phyloP scores from a whole-genome alignment of 1,284 basidiomycete genomes.

The Agaricales sp. region DNA sequence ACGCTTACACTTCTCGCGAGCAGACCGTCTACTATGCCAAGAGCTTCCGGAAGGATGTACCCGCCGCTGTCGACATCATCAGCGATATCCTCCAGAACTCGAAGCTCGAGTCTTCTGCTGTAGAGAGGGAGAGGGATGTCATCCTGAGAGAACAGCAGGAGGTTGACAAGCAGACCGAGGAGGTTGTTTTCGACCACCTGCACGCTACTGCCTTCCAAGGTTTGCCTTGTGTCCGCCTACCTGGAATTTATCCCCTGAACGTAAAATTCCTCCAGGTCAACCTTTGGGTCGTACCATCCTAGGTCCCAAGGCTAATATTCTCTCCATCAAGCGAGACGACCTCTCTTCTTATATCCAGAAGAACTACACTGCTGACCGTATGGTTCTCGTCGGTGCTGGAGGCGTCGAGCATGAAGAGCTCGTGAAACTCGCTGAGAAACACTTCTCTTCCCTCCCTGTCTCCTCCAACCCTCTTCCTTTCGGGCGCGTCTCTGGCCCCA shows the following conservation, averaged over 20 bases:
- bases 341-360: constrained; percentile 90
- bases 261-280: constrained; percentile 48
- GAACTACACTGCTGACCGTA: constrained; percentile 98
- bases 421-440: constrained; percentile 90
- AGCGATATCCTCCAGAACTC: constrained; percentile 98
- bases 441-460: constrained; percentile 86
- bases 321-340: constrained; percentile 91
- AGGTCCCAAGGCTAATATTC: constrained; percentile 93
- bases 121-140: constrained; percentile 96
- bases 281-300: constrained; percentile 96
- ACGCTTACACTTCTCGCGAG: constrained; percentile 98
- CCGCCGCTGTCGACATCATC: constrained; percentile 91
- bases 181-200: constrained; percentile 98
- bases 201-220: constrained; percentile 96
- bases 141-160: constrained; percentile 98
- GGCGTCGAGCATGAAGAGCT: constrained; percentile 91
- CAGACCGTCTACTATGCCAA: constrained; percentile 99
- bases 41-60: constrained; percentile 95
- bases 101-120: constrained; percentile 81
- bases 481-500: constrained; percentile 66
- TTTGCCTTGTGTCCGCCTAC: constrained; percentile 23
- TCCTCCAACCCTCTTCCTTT: constrained; percentile 86
- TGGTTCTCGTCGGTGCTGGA: constrained; percentile 97
- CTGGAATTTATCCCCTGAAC: constrained; percentile 4
- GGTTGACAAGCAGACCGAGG: constrained; percentile 97